phyloP scores from a whole-genome alignment of 441 rosid species.

The Cnidoscolus chayamansa region DNA sequence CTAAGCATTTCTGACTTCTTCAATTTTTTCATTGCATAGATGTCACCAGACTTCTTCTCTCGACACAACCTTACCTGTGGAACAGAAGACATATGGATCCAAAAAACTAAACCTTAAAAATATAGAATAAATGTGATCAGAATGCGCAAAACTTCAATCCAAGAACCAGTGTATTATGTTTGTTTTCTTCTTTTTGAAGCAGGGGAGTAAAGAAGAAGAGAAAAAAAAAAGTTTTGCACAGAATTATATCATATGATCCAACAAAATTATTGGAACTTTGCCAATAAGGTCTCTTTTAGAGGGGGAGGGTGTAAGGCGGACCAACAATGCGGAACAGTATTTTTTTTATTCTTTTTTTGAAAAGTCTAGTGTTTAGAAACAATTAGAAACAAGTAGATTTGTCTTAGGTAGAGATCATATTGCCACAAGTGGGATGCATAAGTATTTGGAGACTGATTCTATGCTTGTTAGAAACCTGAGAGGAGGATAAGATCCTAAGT shows the following conservation, averaged over 20 bases:
- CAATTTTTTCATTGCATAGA: constrained; percentile 96
- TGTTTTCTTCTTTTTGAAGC: no score
- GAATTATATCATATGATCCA: not conserved
- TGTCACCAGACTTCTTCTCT: constrained; percentile 84
- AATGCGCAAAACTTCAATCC: constrained; percentile 13
- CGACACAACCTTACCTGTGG: constrained; percentile 75
- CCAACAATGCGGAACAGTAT: not conserved
- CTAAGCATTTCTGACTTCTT: constrained; percentile 98
- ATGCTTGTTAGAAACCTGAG: not conserved
- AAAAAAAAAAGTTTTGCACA: not conserved
- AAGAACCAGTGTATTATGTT: not conserved
- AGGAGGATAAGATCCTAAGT: not conserved
- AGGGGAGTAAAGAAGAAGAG: no score
- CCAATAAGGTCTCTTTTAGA: no score
- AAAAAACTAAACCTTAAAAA: not conserved
- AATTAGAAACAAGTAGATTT: not conserved
- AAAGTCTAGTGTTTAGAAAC: not conserved
- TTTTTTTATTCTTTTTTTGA: no score
- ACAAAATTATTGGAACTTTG: no score
- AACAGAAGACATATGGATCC: constrained; percentile 21
- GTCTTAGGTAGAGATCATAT: not conserved
- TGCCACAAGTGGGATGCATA: not conserved
- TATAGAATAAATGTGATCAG: not conserved
- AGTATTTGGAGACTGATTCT: not conserved
- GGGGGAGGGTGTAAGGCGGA: not conserved